These are phyloP conservation scores for Ophiocordyceps polyrhachis-furcata DNA, from an alignment of 2,329 filamentous ascomycete genomes.

Conservation along the genomic window DNA sequence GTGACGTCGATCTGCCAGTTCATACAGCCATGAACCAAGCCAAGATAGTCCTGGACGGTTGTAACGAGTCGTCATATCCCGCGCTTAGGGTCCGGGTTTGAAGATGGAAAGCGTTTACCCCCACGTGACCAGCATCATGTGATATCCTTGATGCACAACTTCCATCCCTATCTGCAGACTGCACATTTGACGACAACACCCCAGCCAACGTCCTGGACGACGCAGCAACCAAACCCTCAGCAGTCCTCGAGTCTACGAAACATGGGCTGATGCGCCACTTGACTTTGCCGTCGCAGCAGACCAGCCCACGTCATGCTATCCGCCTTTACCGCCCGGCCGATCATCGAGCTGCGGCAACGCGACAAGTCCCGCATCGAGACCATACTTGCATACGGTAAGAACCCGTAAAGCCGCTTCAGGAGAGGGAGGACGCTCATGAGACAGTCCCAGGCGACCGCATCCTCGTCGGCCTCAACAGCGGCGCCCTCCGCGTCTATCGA, in stretches of 20 bases:
- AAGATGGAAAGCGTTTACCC: no score
- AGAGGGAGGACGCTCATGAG: constrained; percentile 1
- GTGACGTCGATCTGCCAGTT: no score
- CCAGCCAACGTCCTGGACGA: neutral
- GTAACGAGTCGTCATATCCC: no score
- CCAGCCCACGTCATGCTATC: constrained; percentile 58
- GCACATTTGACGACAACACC: no score
- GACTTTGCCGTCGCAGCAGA: constrained; percentile 13
- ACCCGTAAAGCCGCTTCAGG: neutral
- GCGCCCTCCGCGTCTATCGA: constrained; percentile 75
- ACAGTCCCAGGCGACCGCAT: constrained; percentile 54
- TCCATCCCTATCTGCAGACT: no score
- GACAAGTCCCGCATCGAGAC: constrained; percentile 98
- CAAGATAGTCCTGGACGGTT: no score
- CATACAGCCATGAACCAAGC: no score
- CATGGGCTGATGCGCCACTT: constrained; percentile 12
- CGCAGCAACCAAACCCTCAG: neutral
- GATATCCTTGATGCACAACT: neutral
- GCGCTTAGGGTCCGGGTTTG: no score
- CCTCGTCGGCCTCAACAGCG: constrained; percentile 80
- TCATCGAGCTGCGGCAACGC: constrained; percentile 88
- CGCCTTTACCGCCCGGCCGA: constrained; percentile 87
- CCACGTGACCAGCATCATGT: neutral
- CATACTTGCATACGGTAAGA: constrained; percentile 67
- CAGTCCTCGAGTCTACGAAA: neutral